These are phyloP conservation scores for Blastobotrys parvus DNA, from an alignment of 805 yeast species.

Conservation along the genomic window DNA sequence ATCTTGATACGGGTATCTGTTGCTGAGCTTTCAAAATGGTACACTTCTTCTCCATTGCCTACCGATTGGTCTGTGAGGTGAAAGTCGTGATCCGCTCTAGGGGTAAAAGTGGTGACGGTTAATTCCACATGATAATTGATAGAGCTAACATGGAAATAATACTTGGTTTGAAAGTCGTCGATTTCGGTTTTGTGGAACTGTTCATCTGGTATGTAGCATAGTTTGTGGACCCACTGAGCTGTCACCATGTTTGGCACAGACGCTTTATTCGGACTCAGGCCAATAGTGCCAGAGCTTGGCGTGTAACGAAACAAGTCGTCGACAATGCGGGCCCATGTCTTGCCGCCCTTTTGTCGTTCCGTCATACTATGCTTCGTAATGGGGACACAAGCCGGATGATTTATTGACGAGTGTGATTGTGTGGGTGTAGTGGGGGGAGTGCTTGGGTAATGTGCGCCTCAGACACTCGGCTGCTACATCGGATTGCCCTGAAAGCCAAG, in stretches of 20 bases:
- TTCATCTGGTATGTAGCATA: conserved; percentile 4
- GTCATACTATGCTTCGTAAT: too few species aligned
- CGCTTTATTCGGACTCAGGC: conserved; percentile 13
- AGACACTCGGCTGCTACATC: too few species aligned
- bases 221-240: conserved; percentile 10
- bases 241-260: conserved; percentile 4
- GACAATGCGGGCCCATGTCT: conserved; percentile 20
- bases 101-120: neutral
- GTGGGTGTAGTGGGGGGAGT: too few species aligned
- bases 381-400: too few species aligned
- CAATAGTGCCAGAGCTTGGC: conserved; percentile 11
- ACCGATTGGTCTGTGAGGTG: conserved; percentile 8
- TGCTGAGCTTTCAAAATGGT: conserved; percentile 16
- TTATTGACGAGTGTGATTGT: too few species aligned
- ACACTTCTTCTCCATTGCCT: conserved; percentile 7
- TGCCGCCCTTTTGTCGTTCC: neutral
- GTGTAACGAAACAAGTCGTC: conserved; percentile 24
- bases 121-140: conserved; percentile 20
- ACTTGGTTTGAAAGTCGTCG: neutral
- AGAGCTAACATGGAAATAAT: conserved; percentile 13
- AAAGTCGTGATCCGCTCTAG: conserved; percentile 9
- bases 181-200: conserved; percentile 8
- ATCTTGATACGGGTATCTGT: conserved; percentile 12
- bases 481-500: too few species aligned
- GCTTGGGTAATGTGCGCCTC: too few species aligned